These are phyloP conservation scores for Macadamia tetraphylla DNA, from an alignment of 164 flowering plant genomes.

Conservation along the genomic window DNA sequence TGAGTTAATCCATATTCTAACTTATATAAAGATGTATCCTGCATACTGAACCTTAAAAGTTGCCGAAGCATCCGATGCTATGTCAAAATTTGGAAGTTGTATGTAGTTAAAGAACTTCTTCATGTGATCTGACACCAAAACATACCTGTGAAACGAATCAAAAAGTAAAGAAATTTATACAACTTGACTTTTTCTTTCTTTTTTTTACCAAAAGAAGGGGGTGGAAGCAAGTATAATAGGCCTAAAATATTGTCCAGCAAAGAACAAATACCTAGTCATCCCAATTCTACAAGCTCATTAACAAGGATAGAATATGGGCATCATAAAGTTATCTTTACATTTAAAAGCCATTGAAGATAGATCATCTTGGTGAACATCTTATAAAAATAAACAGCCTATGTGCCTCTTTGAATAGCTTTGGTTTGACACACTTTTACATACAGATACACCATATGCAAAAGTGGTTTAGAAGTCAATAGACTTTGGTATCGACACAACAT, in stretches of 20 bases:
- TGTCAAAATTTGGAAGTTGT: conserved; percentile 89
- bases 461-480: too few relatives aligned
- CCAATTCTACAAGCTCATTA: neutral
- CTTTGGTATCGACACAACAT: too few relatives aligned
- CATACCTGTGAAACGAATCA: conserved; percentile 46
- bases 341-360: too few relatives aligned
- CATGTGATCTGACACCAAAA: conserved; percentile 74
- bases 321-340: too few relatives aligned
- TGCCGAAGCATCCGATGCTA: conserved; percentile 92
- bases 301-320: too few relatives aligned
- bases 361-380: too few relatives aligned
- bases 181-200: neutral
- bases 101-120: conserved; percentile 85
- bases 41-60: conserved; percentile 71
- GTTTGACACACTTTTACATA: too few relatives aligned
- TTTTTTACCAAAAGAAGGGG: neutral
- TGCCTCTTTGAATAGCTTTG: too few relatives aligned
- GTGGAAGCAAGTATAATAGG: neutral
- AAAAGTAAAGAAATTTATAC: neutral
- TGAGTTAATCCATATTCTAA: too few relatives aligned
- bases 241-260: neutral
- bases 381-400: too few relatives aligned
- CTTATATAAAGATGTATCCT: neutral
- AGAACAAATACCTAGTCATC: neutral
- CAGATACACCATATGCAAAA: too few relatives aligned